These are phyloP conservation scores for Fusarium falciforme DNA, from an alignment of 2,329 filamentous ascomycete genomes.

Conservation along the genomic window DNA sequence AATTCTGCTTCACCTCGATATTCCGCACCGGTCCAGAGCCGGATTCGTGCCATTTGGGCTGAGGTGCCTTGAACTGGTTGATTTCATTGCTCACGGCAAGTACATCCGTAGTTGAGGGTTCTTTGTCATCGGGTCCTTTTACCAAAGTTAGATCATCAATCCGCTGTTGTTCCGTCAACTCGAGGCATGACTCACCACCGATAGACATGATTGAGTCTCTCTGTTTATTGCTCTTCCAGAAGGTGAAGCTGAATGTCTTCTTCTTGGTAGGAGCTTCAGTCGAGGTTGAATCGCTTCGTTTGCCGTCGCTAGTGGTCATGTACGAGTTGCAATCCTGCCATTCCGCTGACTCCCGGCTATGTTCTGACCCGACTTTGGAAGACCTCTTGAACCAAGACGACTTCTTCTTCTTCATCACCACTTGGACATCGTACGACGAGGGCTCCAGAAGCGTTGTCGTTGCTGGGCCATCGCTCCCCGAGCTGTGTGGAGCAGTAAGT, in stretches of 20 bases:
- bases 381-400: conserved; percentile 64
- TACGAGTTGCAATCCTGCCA: conserved; percentile 45
- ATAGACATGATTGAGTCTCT: conserved; percentile 59
- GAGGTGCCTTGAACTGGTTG: conserved; percentile 18
- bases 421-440: conserved; percentile 28
- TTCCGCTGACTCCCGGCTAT: conserved; percentile 37
- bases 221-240: conserved; percentile 64
- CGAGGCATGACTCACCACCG: conserved; percentile 51
- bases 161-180: not conserved
- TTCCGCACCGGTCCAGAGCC: conserved; percentile 58
- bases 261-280: conserved; percentile 55
- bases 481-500: conserved; percentile 12
- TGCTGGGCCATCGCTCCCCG: not conserved
- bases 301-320: conserved; percentile 38
- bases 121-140: conserved; percentile 27
- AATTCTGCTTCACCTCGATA: conserved; percentile 80
- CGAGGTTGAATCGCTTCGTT: conserved; percentile 40
- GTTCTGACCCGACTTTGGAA: conserved; percentile 52
- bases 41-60: conserved; percentile 49
- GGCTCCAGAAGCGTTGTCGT: conserved; percentile 31
- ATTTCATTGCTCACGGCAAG: conserved; percentile 34
- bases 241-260: conserved; percentile 64
- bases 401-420: conserved; percentile 56
- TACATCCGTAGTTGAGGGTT: conserved; percentile 19
- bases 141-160: conserved; percentile 8